Evolutionary conservation across 2,329 filamentous ascomycete genomes (phyloP).

Genomic region (Verticillium longisporum): DNA sequence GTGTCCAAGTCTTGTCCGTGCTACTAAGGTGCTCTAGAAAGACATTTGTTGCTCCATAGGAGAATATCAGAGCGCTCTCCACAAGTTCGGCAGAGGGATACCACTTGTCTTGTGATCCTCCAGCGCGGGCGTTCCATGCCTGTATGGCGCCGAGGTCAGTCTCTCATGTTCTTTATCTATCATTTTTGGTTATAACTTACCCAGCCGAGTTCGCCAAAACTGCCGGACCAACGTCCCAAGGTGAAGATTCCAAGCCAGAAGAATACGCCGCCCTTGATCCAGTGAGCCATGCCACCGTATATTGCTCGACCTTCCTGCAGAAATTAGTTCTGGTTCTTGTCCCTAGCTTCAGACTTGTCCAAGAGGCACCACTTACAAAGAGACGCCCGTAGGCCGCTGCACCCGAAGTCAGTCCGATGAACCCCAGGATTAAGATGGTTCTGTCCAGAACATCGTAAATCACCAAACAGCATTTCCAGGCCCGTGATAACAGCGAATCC

Average conservation of each 20-base stretch:
- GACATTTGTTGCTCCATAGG: conserved; percentile 84
- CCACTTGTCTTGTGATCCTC: conserved; percentile 48
- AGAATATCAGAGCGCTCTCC: conserved; percentile 83
- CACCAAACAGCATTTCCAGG: conserved; percentile 51
- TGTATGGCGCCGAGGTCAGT: conserved; percentile 14
- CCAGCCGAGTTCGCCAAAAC: conserved; percentile 88
- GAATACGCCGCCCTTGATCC: conserved; percentile 91
- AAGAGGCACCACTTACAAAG: conserved; percentile 55
- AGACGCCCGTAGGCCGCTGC: conserved; percentile 74
- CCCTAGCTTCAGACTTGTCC: background rate
- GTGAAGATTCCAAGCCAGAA: conserved; percentile 88
- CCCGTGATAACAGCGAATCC: conserved; percentile 45
- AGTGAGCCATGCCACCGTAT: conserved; percentile 85
- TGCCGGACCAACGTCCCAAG: conserved; percentile 82
- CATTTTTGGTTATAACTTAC: conserved; percentile 24
- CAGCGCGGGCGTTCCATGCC: conserved; percentile 84
- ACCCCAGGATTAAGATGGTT: conserved; percentile 70
- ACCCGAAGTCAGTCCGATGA: conserved; percentile 64
- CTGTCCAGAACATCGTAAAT: conserved; percentile 67
- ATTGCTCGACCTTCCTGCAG: conserved; percentile 57
- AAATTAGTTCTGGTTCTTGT: background rate
- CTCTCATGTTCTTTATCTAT: conserved; percentile 2
- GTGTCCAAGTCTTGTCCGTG: conserved; percentile 64
- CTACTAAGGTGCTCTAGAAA: conserved; percentile 83
- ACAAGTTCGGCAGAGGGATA: conserved; percentile 80